Conservation (phyloP, 495 filamentous ascomycete genomes). For the Friedmanniomyces simplex region DNA sequence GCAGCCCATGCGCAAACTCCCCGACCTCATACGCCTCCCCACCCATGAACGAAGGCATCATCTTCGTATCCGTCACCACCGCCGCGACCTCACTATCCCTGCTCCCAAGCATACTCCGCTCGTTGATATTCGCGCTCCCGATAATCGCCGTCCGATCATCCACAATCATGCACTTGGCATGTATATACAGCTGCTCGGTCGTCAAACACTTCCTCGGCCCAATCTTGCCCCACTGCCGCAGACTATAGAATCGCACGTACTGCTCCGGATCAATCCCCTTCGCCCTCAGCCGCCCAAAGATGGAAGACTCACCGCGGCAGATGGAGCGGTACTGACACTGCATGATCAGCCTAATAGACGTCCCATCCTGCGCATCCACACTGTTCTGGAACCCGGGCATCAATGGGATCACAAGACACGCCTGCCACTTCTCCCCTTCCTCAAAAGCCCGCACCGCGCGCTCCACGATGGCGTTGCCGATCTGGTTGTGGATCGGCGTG, state of each 20-base stretch:
- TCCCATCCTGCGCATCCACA: conserved; percentile 86
- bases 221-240: conserved; percentile 89
- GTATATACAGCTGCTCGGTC: conserved; percentile 96
- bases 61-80: conserved; percentile 85
- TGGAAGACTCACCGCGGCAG: conserved; percentile 83
- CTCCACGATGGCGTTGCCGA: conserved; percentile 91
- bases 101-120: conserved; percentile 86
- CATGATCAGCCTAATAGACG: conserved; percentile 90
- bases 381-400: conserved; percentile 99
- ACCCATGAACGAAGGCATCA: conserved; percentile 87
- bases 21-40: conserved; percentile 82
- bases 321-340: conserved; percentile 97
- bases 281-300: conserved; percentile 75
- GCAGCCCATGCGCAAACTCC: conserved; percentile 83
- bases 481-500: conserved; percentile 78
- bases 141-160: conserved; percentile 92
- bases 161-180: conserved; percentile 94
- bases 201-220: conserved; percentile 70
- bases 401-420: conserved; percentile 86
- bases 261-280: conserved; percentile 90
- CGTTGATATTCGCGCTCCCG: conserved; percentile 97
- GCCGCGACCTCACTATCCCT: conserved; percentile 89
- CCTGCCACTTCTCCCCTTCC: conserved; percentile 83
- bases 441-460: conserved; percentile 75
- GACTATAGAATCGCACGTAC: conserved; percentile 89